Conservation (phyloP, 2,329 filamentous ascomycete genomes). For the Teratosphaeria pseudoeucalypti region DNA sequence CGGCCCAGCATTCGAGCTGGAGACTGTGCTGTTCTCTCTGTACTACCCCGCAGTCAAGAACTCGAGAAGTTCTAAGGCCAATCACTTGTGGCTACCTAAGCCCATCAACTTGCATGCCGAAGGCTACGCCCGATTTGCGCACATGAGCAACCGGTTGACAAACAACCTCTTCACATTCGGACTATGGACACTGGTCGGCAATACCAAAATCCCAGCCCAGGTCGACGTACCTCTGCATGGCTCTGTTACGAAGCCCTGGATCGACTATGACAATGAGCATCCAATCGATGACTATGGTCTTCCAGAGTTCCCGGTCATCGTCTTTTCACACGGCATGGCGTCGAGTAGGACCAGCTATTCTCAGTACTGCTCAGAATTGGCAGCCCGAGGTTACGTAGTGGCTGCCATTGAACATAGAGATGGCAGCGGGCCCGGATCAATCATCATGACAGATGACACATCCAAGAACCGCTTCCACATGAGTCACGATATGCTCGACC, state of each 20-base stretch:
- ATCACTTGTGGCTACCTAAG: conserved; percentile 35
- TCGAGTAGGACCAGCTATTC: conserved; percentile 36
- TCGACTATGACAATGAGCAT: conserved; percentile 21
- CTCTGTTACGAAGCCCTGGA: conserved; percentile 12
- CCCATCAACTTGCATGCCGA: conserved; percentile 33
- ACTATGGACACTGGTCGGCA: conserved; percentile 33
- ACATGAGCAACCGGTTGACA: conserved; percentile 27
- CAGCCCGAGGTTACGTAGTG: conserved; percentile 36
- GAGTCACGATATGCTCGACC: conserved; percentile 25
- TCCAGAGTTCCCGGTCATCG: conserved; percentile 30
- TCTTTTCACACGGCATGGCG: conserved; percentile 40
- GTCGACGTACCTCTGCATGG: conserved; percentile 34
- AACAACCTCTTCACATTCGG: conserved; percentile 30
- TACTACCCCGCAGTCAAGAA: conserved; percentile 34
- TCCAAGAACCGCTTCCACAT: conserved; percentile 30
- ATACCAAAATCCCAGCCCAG: conserved; percentile 32
- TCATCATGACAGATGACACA: conserved; percentile 27
- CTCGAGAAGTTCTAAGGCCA: conserved; percentile 13
- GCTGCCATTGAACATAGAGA: conserved; percentile 39
- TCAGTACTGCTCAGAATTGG: conserved; percentile 36
- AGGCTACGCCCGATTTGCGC: conserved; percentile 34
- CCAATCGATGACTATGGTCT: conserved; percentile 21
- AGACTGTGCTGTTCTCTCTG: conserved; percentile 35
- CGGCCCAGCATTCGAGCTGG: conserved; percentile 33
- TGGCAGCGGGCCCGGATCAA: conserved; percentile 34